These are phyloP conservation scores for Saccharomycopsis fibuligera DNA, from an alignment of 805 yeast species.

Conservation along the genomic window DNA sequence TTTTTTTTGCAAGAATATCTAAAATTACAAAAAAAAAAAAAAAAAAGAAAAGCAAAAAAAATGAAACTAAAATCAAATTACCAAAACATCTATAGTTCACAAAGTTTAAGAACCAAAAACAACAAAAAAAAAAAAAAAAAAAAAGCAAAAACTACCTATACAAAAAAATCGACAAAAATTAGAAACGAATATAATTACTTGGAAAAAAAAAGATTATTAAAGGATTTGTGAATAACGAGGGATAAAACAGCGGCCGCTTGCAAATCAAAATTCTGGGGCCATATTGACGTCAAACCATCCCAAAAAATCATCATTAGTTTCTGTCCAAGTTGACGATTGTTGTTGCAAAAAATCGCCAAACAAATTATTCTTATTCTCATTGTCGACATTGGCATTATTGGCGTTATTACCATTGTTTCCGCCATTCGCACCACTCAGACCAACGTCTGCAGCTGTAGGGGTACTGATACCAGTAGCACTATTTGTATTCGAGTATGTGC, in stretches of 20 bases:
- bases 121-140: neutral
- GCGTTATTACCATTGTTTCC: neutral
- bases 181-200: neutral
- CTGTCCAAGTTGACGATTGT: conserved; percentile 82
- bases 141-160: neutral
- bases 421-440: no score
- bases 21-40: neutral
- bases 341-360: conserved; percentile 67
- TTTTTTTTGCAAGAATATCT: neutral
- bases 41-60: neutral
- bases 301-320: conserved; percentile 79
- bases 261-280: conserved; percentile 55
- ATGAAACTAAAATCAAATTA: neutral
- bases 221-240: no score
- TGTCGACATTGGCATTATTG: neutral
- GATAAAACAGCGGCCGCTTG: conserved; percentile 10
- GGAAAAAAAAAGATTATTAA: no score
- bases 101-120: neutral
- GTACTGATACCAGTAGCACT: neutral
- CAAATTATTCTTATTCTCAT: conserved; percentile 27
- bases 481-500: no score
- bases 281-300: conserved; percentile 90
- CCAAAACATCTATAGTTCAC: neutral
- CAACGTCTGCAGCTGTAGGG: neutral
- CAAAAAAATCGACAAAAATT: neutral